Conservation (phyloP, 331 rosid genomes). For the Stylosanthes scabra region DNA sequence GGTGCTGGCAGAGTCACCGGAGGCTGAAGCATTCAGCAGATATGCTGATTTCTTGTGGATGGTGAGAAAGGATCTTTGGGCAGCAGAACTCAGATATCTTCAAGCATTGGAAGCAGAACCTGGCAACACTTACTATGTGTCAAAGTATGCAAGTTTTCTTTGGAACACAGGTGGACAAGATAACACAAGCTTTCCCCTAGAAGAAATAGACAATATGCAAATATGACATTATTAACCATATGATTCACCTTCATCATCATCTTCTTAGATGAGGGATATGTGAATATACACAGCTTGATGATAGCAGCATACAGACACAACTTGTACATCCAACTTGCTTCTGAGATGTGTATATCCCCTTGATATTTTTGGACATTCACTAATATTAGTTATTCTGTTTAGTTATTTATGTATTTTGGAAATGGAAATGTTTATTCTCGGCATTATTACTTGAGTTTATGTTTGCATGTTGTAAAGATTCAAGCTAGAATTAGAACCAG, state of each 20-base stretch:
- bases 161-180: constrained; percentile 76
- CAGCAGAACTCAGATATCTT: constrained; percentile 67
- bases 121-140: constrained; percentile 49
- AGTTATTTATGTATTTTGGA: too few species aligned
- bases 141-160: constrained; percentile 71
- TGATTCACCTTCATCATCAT: constrained; percentile 4
- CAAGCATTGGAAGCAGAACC: constrained; percentile 76
- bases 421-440: background rate
- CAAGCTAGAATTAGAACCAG: too few species aligned
- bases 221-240: constrained; percentile 23
- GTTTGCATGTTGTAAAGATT: background rate
- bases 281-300: background rate
- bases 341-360: background rate
- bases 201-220: constrained; percentile 41
- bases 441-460: background rate
- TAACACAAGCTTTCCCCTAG: constrained; percentile 54
- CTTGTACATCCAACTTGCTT: constrained; percentile 1
- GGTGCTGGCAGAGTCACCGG: constrained; percentile 52
- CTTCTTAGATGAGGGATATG: background rate
- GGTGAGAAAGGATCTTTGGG: constrained; percentile 67
- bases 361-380: background rate
- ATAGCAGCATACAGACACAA: background rate
- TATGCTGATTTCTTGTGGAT: constrained; percentile 79
- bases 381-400: constrained; percentile 1
- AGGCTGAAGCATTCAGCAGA: constrained; percentile 62